phyloP scores from a whole-genome alignment of 441 rosid genomes.

The Pelargonium cotyledonis region DNA sequence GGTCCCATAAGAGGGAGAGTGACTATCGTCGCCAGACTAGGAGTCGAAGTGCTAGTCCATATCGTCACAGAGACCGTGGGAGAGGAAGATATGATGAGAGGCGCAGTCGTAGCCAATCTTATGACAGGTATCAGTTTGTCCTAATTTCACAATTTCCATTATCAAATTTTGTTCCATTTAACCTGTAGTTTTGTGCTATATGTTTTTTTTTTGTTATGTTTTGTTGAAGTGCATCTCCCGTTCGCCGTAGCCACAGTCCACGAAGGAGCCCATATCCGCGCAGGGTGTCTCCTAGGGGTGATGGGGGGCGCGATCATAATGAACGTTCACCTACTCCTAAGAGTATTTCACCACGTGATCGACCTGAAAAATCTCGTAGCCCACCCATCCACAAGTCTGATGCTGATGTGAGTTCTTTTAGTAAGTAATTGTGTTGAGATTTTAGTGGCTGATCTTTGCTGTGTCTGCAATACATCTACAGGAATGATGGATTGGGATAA shows the following conservation, averaged over 20 bases:
- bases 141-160: neutral
- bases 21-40: conserved; percentile 45
- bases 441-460: neutral
- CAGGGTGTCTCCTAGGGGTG: conserved; percentile 30
- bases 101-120: conserved; percentile 46
- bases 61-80: conserved; percentile 36
- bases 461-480: neutral
- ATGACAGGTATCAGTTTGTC: conserved; percentile 37
- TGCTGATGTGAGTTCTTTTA: conserved; percentile 37
- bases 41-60: conserved; percentile 61
- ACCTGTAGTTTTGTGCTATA: neutral
- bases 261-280: conserved; percentile 34
- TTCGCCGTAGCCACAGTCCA: conserved; percentile 37
- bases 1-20: conserved; percentile 45
- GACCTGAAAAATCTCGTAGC: conserved; percentile 35
- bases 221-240: conserved; percentile 45
- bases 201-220: neutral
- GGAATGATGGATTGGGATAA: conserved; percentile 2
- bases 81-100: conserved; percentile 50
- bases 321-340: conserved; percentile 39
- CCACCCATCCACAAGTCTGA: conserved; percentile 39
- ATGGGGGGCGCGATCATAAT: conserved; percentile 33
- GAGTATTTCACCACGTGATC: conserved; percentile 36
- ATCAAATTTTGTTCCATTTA: neutral
- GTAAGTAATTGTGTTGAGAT: neutral